Base-by-base conservation (phyloP, 2,329 filamentous ascomycete species). In the Aspergillus quadricinctus region DNA sequence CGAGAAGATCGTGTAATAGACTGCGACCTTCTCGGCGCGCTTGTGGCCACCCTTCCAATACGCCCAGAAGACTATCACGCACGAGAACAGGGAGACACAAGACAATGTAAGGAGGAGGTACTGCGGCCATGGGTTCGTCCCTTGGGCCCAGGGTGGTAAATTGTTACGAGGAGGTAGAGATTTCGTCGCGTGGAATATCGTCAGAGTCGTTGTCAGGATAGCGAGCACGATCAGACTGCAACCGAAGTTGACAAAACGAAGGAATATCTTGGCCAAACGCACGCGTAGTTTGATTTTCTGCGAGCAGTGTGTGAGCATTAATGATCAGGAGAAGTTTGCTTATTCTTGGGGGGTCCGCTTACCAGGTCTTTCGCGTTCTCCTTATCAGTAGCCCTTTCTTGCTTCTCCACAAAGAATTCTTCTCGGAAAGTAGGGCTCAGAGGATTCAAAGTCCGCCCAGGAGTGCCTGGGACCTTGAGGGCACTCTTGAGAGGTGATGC, bases 221-320 rank as follows among this genome's bases (percentile, higher is more conserved):
- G 92, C 82, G 56, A 99, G 83, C 63, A 99, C 90, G 71, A 99
- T 97, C 58, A 97, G 82, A 73, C 90, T 93, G 81, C 94, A 99
- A 75, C 90, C 92, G 75, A 99, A 97, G 81, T 93, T 97, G 77
- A 97, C 89, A 55, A 91, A 88, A 63, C 94, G 88, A n/a, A 99
- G 86, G 60, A 96, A 85, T 66, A 97, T 88, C 80, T 99, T 99
- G 65, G 93, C 94, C 75, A 97, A 82, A 49, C 94, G 87, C 35
- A 97, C 92, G 64, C 91, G 86, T 37, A 88, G 88, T 79, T 97
- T 97, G 73, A 96, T 85, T 88, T 89, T 95, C 93, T 96, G 70
- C 49, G 57, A 6, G 3, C 45, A 28, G 53, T 64, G 65, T 75
- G 66, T 68, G 60, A 72, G 81, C 73, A 80, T 71, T 21, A 54